A percentile compares a stretch with the other conserved stretches of the same genome.
phyloP scores from a whole-genome alignment of 768 basidiomycete species.

The Lactarius psammicola region DNA sequence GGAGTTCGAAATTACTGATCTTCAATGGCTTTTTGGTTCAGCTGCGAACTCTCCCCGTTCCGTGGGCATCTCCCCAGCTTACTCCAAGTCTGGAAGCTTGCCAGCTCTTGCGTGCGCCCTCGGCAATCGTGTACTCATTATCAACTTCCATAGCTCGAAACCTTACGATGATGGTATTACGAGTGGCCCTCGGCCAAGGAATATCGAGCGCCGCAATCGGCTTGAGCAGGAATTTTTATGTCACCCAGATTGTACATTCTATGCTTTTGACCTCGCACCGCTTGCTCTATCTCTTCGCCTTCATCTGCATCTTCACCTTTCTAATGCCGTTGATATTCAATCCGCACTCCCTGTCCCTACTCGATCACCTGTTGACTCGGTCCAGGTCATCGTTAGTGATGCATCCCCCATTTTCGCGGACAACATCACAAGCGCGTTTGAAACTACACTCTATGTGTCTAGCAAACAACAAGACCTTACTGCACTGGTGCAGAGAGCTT shows the following conservation, averaged over 20 bases:
- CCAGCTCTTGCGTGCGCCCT: constrained; percentile 48
- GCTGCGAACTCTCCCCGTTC: constrained; percentile 30
- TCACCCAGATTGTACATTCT: constrained; percentile 44
- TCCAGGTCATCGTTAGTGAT: constrained; percentile 36
- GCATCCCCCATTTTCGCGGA: constrained; percentile 22
- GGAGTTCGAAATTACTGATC: constrained; percentile 26
- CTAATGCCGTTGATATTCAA: constrained; percentile 58
- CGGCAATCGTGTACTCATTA: constrained; percentile 31
- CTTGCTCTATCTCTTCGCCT: constrained; percentile 49
- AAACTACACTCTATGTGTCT: constrained; percentile 21
- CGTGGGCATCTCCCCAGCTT: constrained; percentile 54
- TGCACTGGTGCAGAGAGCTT: constrained; percentile 33
- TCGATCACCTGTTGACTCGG: constrained; percentile 43
- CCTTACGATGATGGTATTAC: neutral
- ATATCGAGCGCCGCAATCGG: constrained; percentile 30
- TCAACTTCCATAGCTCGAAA: constrained; percentile 28
- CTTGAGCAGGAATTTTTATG: constrained; percentile 47
- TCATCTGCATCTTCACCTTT: constrained; percentile 44
- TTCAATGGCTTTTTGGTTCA: constrained; percentile 26
- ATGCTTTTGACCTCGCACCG: constrained; percentile 54
- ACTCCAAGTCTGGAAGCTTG: constrained; percentile 43
- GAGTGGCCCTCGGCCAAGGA: constrained; percentile 13
- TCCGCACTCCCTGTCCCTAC: constrained; percentile 42
- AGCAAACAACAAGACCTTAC: constrained; percentile 23
- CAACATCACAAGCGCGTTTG: constrained; percentile 32